These are phyloP conservation scores for Psilocybe subaeruginosa DNA, from an alignment of 768 basidiomycete genomes.

Conservation along the genomic window DNA sequence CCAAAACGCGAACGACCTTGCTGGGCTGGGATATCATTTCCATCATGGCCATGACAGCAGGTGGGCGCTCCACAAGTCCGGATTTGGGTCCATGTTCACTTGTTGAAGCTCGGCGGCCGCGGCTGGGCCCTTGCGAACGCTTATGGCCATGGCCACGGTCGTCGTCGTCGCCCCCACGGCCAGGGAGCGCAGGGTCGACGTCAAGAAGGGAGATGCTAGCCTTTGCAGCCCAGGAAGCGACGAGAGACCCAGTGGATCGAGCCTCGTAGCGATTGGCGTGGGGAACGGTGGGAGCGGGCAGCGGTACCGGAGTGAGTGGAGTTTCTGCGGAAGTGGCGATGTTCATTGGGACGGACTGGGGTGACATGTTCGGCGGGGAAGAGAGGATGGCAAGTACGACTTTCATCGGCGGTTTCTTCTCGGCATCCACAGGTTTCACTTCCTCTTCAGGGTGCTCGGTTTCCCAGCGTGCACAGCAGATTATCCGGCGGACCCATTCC, in stretches of 20 bases:
- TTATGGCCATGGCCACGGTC: slow-evolving; percentile 33
- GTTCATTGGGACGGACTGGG: slow-evolving; percentile 31
- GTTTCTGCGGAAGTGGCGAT: slow-evolving; percentile 26
- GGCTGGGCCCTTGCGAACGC: slow-evolving; percentile 24
- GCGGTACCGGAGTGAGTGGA: slow-evolving; percentile 58
- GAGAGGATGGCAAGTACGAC: slow-evolving; percentile 65
- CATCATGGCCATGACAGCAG: slow-evolving; percentile 84
- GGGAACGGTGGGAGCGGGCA: slow-evolving; percentile 57
- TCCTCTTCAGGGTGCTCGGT: slow-evolving; percentile 49
- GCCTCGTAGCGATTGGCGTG: slow-evolving; percentile 64
- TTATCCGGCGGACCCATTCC: slow-evolving; percentile 84
- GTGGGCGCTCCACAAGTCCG: slow-evolving; percentile 74
- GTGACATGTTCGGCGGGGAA: slow-evolving; percentile 35
- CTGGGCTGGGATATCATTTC: slow-evolving; percentile 73
- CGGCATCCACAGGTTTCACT: slow-evolving; percentile 12
- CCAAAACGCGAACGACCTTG: slow-evolving; percentile 77
- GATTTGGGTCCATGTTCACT: slow-evolving; percentile 25
- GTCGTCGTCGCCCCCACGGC: slow-evolving; percentile 31
- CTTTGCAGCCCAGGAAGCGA: slow-evolving; percentile 67
- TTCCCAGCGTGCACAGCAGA: slow-evolving; percentile 84
- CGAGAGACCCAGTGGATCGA: slow-evolving; percentile 64
- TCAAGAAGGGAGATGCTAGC: slow-evolving; percentile 62
- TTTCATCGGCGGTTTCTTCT: slow-evolving; percentile 33
- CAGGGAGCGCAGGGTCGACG: slow-evolving; percentile 48
- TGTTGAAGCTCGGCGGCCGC: slow-evolving; percentile 29